Evolutionary conservation across 352 stramenopile species (phyloP), one percentile per base, ranked within the genome.

Genomic region (Pythium rishiriense): DNA sequence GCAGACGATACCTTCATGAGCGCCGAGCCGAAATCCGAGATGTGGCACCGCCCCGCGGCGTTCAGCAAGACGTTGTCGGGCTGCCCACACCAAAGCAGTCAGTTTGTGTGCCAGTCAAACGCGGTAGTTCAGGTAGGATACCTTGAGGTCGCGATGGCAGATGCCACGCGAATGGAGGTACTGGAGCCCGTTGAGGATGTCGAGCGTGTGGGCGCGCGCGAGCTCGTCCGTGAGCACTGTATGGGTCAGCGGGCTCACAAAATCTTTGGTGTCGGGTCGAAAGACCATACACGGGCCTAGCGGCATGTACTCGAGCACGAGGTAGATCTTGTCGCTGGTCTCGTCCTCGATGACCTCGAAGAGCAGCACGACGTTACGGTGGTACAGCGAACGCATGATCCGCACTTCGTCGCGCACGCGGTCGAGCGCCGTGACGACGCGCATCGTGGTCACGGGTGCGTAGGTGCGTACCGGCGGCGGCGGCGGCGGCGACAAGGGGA

Each of bases 131-230:
- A 6, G 31, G 8, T 26, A 43, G 6, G 1, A n/a, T 31, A 92
- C 87, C 79, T 97, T 97, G 42, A 97, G 83, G 61, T 97, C 90
- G 21, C 90, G 86, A 66, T 97, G 90, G 46, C 89, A 95, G 48
- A 97, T 77, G 54, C 77, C 62, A 17, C 76, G 78, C 12, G 52
- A 39, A 63, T 97, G 90, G 6, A 97, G 66, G 28, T 97, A 97
- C 41, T 81, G 56, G 35, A 97, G 68, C 19, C 88, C 90, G 46
- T 87, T 67, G 4, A 96, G 55, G 28, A 97, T 83, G 48, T 96
- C 90, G 0, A 67, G 70, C 37, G 90, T 49, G 46, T 97, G 88
- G 7, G 57, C 52, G 11, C 85, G 74, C 5, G 86, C 88, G 46
- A 91, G 68, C 10, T 78, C 72, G 49, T 97, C 86, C 1, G 76